A percentile compares a stretch with the other conserved stretches of the same genome.
Evolutionary conservation across 2,329 filamentous ascomycete species (phyloP).

Genomic region (Huntiella abstrusa): DNA sequence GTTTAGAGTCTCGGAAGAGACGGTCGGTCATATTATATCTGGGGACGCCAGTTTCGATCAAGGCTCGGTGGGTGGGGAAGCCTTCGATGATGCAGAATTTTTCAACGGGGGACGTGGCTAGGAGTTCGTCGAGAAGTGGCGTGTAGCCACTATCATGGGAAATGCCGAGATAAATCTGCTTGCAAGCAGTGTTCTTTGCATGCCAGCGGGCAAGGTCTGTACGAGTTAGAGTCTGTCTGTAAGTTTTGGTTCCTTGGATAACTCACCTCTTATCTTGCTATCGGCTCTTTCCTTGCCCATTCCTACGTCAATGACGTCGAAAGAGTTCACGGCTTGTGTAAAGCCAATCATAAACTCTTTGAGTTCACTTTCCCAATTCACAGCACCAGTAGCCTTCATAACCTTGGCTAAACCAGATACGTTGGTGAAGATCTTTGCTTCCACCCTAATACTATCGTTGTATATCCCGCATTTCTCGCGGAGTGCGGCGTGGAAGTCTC

Average conservation of each 20-base stretch:
- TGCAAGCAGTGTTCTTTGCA: constrained; percentile 41
- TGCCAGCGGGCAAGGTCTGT: constrained; percentile 36
- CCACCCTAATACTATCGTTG: constrained; percentile 30
- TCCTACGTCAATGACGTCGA: constrained; percentile 47
- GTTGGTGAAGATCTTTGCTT: constrained; percentile 38
- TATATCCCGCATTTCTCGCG: constrained; percentile 26
- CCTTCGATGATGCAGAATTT: constrained; percentile 38
- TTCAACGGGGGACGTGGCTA: constrained; percentile 24
- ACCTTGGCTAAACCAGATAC: constrained; percentile 30
- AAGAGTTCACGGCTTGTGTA: constrained; percentile 36
- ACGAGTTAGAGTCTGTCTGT: not conserved
- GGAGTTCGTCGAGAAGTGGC: constrained; percentile 36
- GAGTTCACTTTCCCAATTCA: constrained; percentile 26
- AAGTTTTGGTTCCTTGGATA: too few relatives aligned
- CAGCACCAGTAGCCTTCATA: constrained; percentile 28
- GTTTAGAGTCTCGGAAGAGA: constrained; percentile 36
- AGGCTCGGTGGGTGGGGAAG: constrained; percentile 16
- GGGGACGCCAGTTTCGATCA: constrained; percentile 23
- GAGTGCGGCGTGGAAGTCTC: constrained; percentile 29
- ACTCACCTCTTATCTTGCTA: constrained; percentile 8
- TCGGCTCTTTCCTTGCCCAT: constrained; percentile 39
- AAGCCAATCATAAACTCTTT: constrained; percentile 41
- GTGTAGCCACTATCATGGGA: constrained; percentile 44
- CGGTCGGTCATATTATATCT: constrained; percentile 26
- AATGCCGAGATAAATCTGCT: constrained; percentile 40